Percentiles rank a stretch among this genome's conserved stretches.
Evolutionary conservation across 176 grass and related monocot genomes (phyloP).

Genomic region (Triticum dicoccoides): DNA sequence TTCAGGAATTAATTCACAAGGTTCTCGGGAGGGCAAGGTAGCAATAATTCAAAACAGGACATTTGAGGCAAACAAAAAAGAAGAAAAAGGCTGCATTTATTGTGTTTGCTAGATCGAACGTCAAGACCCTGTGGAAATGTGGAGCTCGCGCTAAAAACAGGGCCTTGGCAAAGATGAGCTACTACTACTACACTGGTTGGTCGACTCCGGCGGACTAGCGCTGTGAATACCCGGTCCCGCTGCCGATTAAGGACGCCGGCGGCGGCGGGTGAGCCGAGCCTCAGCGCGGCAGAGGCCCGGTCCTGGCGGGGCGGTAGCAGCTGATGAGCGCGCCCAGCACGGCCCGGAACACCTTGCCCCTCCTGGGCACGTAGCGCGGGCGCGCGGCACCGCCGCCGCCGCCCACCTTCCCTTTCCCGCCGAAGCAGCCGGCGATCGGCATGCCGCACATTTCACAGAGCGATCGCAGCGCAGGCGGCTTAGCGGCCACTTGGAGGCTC

Average conservation of each 20-base stretch:
- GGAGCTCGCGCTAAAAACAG: background rate
- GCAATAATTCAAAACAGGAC: background rate
- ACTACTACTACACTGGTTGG: background rate
- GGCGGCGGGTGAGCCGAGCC: background rate
- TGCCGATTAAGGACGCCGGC: background rate
- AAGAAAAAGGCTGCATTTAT: background rate
- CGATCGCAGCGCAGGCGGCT: background rate
- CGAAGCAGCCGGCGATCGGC: background rate
- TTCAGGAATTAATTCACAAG: background rate
- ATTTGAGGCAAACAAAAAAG: background rate
- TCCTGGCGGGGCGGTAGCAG: conserved; percentile 33
- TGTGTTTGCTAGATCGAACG: background rate
- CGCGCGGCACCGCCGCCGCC: background rate
- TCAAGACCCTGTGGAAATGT: background rate
- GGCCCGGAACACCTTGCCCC: conserved; percentile 35
- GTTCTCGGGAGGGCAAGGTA: background rate
- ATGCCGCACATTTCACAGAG: conserved; percentile 9
- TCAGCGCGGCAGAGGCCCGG: conserved; percentile 34
- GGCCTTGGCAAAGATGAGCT: background rate
- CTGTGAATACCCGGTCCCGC: background rate
- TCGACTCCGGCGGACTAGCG: background rate
- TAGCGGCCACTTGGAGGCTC: background rate
- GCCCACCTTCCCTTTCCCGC: background rate
- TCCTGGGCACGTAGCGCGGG: conserved; percentile 43
- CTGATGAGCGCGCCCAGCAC: conserved; percentile 14